Conservation (phyloP, 2,329 filamentous ascomycete species). For the Cladophialophora yegresii region DNA sequence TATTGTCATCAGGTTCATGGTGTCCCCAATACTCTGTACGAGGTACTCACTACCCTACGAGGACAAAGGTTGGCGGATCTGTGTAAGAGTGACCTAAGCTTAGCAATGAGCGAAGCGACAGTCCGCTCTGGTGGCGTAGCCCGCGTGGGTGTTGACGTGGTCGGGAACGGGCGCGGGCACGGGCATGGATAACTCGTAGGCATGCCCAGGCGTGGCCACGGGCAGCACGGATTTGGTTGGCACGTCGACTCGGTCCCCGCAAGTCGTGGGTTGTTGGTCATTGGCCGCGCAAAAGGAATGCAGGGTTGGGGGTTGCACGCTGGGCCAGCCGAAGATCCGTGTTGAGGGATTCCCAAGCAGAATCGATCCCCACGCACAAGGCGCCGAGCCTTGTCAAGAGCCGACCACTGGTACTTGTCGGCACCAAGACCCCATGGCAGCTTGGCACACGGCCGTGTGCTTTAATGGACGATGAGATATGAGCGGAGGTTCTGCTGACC, state of each 20-base stretch:
- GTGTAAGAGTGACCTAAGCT: not conserved
- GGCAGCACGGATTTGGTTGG: too few relatives aligned
- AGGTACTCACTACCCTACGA: not conserved
- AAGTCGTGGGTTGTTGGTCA: not conserved
- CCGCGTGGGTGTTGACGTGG: not conserved
- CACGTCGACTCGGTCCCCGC: too few relatives aligned
- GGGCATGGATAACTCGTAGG: too few relatives aligned
- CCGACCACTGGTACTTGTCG: not conserved
- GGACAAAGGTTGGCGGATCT: not conserved
- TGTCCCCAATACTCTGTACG: not conserved
- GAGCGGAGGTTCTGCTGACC: not conserved
- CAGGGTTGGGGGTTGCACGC: not conserved
- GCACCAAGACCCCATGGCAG: not conserved
- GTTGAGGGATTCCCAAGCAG: not conserved
- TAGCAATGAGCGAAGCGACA: not conserved
- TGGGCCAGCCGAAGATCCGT: constrained; percentile 1
- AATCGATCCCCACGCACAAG: constrained; percentile 1
- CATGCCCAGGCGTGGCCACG: not conserved
- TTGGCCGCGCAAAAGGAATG: not conserved
- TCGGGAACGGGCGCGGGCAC: too few relatives aligned
- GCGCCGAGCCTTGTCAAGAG: constrained; percentile 8
- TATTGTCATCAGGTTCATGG: not conserved
- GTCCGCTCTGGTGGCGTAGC: not conserved
- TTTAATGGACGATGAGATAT: not conserved
- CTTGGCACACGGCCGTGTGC: not conserved